These are phyloP conservation scores for Penicillium psychrosexuale DNA, from an alignment of 2,329 filamentous ascomycete species.

Conservation along the genomic window DNA sequence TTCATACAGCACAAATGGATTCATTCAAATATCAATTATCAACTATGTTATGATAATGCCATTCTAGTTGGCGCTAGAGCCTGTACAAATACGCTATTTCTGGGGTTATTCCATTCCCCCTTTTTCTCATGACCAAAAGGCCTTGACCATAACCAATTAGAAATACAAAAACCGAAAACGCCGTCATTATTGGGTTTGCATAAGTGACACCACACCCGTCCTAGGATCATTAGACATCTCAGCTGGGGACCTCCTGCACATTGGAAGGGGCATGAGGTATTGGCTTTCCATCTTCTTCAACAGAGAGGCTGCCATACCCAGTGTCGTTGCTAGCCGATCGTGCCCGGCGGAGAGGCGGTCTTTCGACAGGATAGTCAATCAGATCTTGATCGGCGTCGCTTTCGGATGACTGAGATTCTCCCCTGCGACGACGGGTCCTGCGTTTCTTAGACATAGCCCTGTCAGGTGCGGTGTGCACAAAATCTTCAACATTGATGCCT, in stretches of 20 bases:
- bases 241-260: conserved; percentile 11
- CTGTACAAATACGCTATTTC: background rate
- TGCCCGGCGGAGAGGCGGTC: conserved; percentile 19
- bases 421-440: conserved; percentile 18
- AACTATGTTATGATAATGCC: background rate
- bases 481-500: conserved; percentile 36
- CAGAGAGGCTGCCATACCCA: conserved; percentile 37
- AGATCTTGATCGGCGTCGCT: conserved; percentile 22
- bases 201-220: background rate
- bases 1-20: background rate
- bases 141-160: background rate
- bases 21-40: background rate
- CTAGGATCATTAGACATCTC: background rate
- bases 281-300: conserved; percentile 19
- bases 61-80: background rate
- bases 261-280: conserved; percentile 4
- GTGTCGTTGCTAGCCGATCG: conserved; percentile 40
- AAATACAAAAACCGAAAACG: conserved; percentile 13
- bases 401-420: conserved; percentile 11
- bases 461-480: conserved; percentile 23
- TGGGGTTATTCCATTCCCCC: background rate
- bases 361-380: conserved; percentile 1
- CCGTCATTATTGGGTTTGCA: conserved; percentile 6
- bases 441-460: conserved; percentile 25
- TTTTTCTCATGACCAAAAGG: background rate